Base-by-base conservation (phyloP, 352 stramenopile species). In the Globisporangium nunn region DNA sequence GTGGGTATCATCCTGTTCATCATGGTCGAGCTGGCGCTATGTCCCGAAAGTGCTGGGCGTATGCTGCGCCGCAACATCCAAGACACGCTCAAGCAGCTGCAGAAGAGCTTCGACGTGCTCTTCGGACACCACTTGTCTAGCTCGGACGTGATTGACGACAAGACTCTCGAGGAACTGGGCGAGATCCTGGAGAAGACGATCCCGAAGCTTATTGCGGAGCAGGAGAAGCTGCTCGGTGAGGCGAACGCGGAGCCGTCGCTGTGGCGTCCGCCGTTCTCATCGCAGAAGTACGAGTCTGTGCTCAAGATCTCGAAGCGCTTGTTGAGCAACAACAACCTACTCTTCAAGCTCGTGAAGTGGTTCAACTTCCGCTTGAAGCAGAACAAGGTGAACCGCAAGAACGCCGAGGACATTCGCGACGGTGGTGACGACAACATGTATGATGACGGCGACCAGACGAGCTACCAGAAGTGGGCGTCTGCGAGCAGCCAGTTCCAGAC, bases 321-420 rank as follows among this genome's bases (percentile, higher is more conserved):
- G 39, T 64, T 91, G 10, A 91, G 88, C 72, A 90, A 88, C 75
- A 91, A 89, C 58, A 85, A 87, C 33, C 46, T 93, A 46, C 56
- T 93, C 0, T 91, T 74, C 59, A 91, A 93, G 58, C 66, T 93
- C 5, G 66, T 91, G 18, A 62, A 67, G 15, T 93, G 83, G 83
- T 90, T 82, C 57, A 78, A 80, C 47, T 88, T 80, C 59, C 78
- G 82, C 1, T 65, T 85, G 5, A 70, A 74, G 63, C 58, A 75
- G 43, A 64, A 87, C n/a, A 75, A 73, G 45, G 33, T 75, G 23
- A 59, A 71, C n/a, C 54, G 68, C 14, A 61, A 62, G 1, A 69
- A 77, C 43, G 48, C 62, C 0, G 67, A 78, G 12, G 78, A 86
- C 47, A 88, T 87, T 37, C 68, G 80, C 30, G 51, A 39, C 29